Percentiles rank a stretch among this genome's conserved stretches.
Conservation (phyloP, 2,329 filamentous ascomycete species). For the Pestalotiopsis sp. region DNA sequence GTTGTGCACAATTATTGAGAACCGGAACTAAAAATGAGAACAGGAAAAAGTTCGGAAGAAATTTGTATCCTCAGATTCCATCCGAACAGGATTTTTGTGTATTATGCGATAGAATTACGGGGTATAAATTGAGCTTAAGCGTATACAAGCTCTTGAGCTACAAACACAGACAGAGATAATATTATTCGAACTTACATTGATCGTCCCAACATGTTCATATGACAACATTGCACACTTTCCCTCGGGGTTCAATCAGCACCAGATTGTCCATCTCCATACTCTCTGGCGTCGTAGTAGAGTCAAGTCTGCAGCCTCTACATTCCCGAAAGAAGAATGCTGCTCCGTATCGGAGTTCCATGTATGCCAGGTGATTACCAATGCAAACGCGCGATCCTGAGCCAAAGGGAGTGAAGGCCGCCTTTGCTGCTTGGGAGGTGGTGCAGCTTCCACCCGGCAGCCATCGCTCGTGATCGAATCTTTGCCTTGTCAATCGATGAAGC, state of each 20-base stretch:
- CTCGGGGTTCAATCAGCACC: not conserved
- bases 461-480: not conserved
- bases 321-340: slow-evolving; percentile 50
- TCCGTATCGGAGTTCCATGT: slow-evolving; percentile 53
- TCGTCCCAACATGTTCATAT: no score
- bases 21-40: no score
- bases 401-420: slow-evolving; percentile 40
- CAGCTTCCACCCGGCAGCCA: not conserved
- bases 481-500: not conserved
- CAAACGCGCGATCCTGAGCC: no score
- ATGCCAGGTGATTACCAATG: slow-evolving; percentile 55
- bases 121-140: no score
- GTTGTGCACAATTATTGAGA: no score
- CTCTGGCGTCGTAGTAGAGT: slow-evolving; percentile 18
- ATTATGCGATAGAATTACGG: no score
- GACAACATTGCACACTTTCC: not conserved
- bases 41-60: no score
- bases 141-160: no score
- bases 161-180: no score
- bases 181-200: no score
- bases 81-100: no score
- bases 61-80: no score
- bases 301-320: slow-evolving; percentile 33
- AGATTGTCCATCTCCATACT: slow-evolving; percentile 22
- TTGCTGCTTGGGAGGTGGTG: not conserved